Base-by-base conservation (phyloP, 1,284 basidiomycete genomes). In the Leccinum huronense region DNA sequence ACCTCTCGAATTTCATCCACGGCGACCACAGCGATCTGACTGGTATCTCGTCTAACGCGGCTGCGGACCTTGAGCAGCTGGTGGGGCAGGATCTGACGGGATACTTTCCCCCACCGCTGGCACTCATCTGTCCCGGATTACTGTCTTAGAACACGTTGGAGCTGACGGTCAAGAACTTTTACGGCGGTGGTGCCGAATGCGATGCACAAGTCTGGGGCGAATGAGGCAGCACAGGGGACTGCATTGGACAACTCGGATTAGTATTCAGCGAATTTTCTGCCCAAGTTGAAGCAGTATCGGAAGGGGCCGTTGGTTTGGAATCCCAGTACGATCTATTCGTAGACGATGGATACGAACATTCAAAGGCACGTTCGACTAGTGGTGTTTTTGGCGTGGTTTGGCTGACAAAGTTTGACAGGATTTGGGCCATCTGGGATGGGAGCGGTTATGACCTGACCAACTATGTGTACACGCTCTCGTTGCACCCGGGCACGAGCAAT, bases 11-110 rank as follows among this genome's bases (percentile, higher is more conserved):
- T 69, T 98, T 96, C 73, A 87, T 95, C 73, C 84, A 85, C 65
- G 88, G 88, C 5, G 86, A 97, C 69, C 97, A 98, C 75, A 90
- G 89, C 64, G 93, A 97, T 74, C 84, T 94, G 64, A 66, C 72
- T 16, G 83, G 86, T 33, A 76, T 84, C 66, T 78, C 84, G 5
- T 91, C 90, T 65, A 92, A 94, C 67, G 79, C 83, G 1, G 76
- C 76, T 13, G 87, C 88, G 57, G 80, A 87, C 14, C 86, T 97
- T 72, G 83, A 87, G 5, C 71, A 81, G 40, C 84, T 98, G 30
- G 95, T 88, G 7, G 97, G 97, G 1, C 84, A 88, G 73, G 97
- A 99, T 74, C 75, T 99, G 61, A 96, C 95, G 0, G 79, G 86
- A 62, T 97, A 94, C 74, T 97, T 97, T 83, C 94, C 94, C 0